A percentile compares a stretch with the other conserved stretches of the same genome.
Conservation (phyloP, 202 grass and related monocot species). For the Bolboschoenoplectus hybrid region DNA sequence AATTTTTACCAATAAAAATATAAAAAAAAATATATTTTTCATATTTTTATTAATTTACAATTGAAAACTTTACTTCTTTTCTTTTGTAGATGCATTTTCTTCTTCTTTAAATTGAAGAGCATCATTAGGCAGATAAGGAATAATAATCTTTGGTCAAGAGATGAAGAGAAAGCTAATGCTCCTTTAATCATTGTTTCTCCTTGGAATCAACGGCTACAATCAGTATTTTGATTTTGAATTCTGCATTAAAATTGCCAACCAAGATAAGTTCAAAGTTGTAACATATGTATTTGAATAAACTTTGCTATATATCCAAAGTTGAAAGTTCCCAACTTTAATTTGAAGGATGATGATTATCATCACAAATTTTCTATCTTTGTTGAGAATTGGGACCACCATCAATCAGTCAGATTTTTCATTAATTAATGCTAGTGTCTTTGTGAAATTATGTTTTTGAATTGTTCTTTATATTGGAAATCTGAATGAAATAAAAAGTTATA, state of each 20-base stretch:
- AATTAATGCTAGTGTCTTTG: background rate
- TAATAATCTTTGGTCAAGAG: background rate
- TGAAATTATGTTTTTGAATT: background rate
- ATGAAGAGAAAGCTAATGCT: slow-evolving; percentile 15
- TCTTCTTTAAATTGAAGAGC: background rate
- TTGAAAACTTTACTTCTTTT: background rate
- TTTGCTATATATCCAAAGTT: slow-evolving; percentile 27
- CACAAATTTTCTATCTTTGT: background rate
- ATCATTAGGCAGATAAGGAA: background rate
- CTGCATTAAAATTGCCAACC: slow-evolving; percentile 15
- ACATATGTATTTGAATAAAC: slow-evolving; percentile 9
- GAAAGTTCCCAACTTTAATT: background rate
- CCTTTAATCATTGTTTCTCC: slow-evolving; percentile 38
- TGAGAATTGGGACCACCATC: background rate
- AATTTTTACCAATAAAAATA: background rate
- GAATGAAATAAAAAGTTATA: background rate
- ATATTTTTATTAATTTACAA: background rate
- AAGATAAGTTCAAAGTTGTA: background rate
- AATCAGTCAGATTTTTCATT: background rate
- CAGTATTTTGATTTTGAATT: slow-evolving; percentile 6
- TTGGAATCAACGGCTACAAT: slow-evolving; percentile 37
- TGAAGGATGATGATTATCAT: slow-evolving; percentile 6
- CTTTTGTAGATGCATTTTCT: background rate
- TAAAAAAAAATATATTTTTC: background rate
- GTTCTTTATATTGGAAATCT: background rate